phyloP scores from a whole-genome alignment of 306 rosid genomes.

The Glycine latifolia region DNA sequence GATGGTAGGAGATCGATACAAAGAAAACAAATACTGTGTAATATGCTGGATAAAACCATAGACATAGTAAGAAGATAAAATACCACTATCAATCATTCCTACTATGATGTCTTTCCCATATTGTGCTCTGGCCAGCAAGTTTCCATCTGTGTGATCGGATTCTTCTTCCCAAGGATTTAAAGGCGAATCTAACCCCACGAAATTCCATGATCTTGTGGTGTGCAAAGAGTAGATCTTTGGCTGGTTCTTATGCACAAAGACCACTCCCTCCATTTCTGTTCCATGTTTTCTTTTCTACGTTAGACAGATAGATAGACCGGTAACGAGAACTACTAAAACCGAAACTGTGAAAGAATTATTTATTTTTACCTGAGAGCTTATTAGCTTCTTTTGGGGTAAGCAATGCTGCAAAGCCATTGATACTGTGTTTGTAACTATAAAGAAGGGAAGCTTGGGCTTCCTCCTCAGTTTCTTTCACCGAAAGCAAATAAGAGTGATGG shows the following conservation, averaged over 20 bases:
- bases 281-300: slow-evolving; percentile 10
- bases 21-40: not conserved
- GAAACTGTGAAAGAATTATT: not conserved
- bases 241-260: slow-evolving; percentile 49
- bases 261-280: slow-evolving; percentile 70
- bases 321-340: too few relatives aligned
- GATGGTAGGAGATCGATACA: not conserved
- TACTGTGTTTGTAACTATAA: slow-evolving; percentile 81
- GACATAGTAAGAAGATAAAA: not conserved
- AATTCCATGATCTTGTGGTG: slow-evolving; percentile 73
- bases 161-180: slow-evolving; percentile 28
- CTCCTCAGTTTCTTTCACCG: slow-evolving; percentile 67
- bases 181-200: slow-evolving; percentile 55
- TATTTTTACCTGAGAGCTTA: slow-evolving; percentile 63
- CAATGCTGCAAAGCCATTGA: slow-evolving; percentile 96
- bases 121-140: slow-evolving; percentile 60
- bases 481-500: slow-evolving; percentile 70
- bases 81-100: slow-evolving; percentile 81
- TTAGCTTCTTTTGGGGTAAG: slow-evolving; percentile 75
- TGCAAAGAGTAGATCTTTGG: slow-evolving; percentile 55
- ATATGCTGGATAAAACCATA: not conserved
- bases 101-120: slow-evolving; percentile 71
- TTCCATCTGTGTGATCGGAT: slow-evolving; percentile 40
- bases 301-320: not conserved
- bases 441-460: slow-evolving; percentile 72